Conservation (phyloP, 345 rosid species). For the Litchi chinensis region DNA sequence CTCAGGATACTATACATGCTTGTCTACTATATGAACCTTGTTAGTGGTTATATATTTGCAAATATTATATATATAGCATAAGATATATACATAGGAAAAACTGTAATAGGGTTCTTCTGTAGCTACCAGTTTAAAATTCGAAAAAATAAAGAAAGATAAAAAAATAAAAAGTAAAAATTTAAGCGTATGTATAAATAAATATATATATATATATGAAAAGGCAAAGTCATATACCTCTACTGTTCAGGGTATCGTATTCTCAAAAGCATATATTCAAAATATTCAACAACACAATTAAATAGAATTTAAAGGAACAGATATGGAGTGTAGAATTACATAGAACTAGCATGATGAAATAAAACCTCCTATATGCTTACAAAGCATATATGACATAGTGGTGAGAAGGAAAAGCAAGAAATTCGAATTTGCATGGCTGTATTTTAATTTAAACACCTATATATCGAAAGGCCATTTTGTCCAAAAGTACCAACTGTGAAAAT, state of each 20-base stretch:
- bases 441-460: neutral
- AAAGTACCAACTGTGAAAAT: conserved; percentile 8
- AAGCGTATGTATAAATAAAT: neutral
- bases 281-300: neutral
- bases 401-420: conserved; percentile 8
- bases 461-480: conserved; percentile 16
- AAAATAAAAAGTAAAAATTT: neutral
- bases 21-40: no score
- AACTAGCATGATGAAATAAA: neutral
- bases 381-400: neutral
- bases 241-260: conserved; percentile 10
- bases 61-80: no score
- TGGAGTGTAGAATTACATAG: neutral
- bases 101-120: neutral
- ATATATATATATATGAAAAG: neutral
- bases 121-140: neutral
- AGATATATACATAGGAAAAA: no score
- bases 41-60: no score
- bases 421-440: conserved; percentile 15
- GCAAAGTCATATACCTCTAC: neutral
- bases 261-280: neutral
- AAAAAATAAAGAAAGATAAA: no score
- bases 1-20: neutral
- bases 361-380: neutral
- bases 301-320: neutral